Evolutionary conservation across 768 basidiomycete genomes (phyloP).

Genomic region (Mycena maculata): DNA sequence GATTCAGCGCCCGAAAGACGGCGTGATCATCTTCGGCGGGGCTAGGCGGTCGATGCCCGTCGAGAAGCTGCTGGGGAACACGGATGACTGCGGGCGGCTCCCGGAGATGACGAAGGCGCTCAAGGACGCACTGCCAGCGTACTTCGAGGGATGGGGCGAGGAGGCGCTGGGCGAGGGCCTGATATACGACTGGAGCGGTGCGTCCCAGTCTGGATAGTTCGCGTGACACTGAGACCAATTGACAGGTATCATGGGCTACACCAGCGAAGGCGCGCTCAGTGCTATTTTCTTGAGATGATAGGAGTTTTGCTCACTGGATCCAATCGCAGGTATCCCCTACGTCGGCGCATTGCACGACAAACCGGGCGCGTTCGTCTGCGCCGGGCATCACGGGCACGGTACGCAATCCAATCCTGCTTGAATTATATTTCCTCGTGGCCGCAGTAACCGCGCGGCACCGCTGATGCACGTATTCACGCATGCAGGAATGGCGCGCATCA

Average conservation of each 20-base stretch:
- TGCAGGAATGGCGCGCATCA: conserved; percentile 38
- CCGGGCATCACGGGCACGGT: conserved; percentile 46
- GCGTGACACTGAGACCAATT: neutral
- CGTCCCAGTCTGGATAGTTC: neutral
- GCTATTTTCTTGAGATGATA: neutral
- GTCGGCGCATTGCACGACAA: conserved; percentile 45
- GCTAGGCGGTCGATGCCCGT: conserved; percentile 29
- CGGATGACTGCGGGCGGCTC: conserved; percentile 35
- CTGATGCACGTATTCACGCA: neutral
- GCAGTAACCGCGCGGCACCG: neutral
- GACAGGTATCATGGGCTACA: conserved; percentile 42
- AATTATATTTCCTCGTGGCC: neutral
- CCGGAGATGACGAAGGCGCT: conserved; percentile 41
- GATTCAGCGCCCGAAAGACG: conserved; percentile 41
- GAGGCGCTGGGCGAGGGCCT: conserved; percentile 39
- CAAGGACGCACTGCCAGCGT: conserved; percentile 32
- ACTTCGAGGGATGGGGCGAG: conserved; percentile 43
- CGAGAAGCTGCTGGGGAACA: conserved; percentile 33
- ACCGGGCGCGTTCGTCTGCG: conserved; percentile 43
- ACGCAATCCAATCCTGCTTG: too few species aligned
- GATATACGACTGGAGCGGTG: conserved; percentile 31
- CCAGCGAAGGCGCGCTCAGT: conserved; percentile 18
- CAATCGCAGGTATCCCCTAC: conserved; percentile 36
- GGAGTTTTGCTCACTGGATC: neutral
- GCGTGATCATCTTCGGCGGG: conserved; percentile 40